phyloP scores from a whole-genome alignment of 2,329 filamentous ascomycete species.

The Graphilbum ipis-grandicollis region DNA sequence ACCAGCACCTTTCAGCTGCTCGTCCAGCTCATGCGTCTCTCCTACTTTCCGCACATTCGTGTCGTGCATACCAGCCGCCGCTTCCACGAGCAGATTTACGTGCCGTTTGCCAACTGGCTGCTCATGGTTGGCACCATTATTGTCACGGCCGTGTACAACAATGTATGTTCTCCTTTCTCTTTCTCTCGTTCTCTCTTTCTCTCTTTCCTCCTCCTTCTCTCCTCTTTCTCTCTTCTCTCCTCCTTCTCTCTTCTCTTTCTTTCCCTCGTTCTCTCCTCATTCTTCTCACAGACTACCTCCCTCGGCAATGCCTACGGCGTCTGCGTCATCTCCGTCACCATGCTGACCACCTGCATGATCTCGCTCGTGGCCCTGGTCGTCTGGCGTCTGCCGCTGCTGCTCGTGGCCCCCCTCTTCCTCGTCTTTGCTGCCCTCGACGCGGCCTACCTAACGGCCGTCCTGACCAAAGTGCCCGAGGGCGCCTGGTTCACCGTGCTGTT shows the following conservation, averaged over 20 bases:
- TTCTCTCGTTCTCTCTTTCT: too few relatives aligned
- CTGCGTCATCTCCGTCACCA: slow-evolving; percentile 66
- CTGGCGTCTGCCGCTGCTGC: slow-evolving; percentile 43
- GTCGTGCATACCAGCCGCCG: slow-evolving; percentile 51
- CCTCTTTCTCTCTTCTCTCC: background rate
- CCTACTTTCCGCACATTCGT: slow-evolving; percentile 62
- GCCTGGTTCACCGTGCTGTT: slow-evolving; percentile 64
- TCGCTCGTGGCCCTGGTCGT: slow-evolving; percentile 54
- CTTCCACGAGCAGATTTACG: slow-evolving; percentile 61
- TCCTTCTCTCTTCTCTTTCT: background rate
- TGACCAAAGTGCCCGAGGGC: slow-evolving; percentile 57
- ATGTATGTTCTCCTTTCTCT: too few relatives aligned
- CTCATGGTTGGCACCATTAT: slow-evolving; percentile 61
- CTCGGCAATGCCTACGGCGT: slow-evolving; percentile 63
- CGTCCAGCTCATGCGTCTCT: slow-evolving; percentile 52
- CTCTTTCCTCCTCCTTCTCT: too few relatives aligned
- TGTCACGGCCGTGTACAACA: slow-evolving; percentile 57
- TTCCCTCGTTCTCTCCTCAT: background rate
- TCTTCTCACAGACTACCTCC: slow-evolving; percentile 33
- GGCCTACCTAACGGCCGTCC: slow-evolving; percentile 49
- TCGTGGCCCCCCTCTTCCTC: slow-evolving; percentile 46
- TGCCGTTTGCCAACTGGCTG: slow-evolving; percentile 61
- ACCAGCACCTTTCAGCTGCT: slow-evolving; percentile 55
- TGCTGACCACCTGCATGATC: slow-evolving; percentile 62
- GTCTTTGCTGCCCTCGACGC: slow-evolving; percentile 50